These are phyloP conservation scores for Mesembryanthemum crystallinum DNA, from an alignment of 148 eudicot genomes.

Conservation along the genomic window DNA sequence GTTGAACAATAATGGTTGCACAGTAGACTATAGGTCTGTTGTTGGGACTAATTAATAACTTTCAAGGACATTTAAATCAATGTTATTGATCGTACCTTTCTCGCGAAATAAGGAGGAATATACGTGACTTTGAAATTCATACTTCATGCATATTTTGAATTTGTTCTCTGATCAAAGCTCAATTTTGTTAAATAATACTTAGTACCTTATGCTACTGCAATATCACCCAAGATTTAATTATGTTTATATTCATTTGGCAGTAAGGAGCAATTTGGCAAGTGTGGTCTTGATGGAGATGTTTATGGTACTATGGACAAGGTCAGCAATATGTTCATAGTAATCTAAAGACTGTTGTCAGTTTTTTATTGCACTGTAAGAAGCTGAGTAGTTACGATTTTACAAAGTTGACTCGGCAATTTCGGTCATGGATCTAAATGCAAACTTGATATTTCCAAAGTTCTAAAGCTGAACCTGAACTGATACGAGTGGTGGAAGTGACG, in stretches of 20 bases:
- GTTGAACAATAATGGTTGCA: background rate
- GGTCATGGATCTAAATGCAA: background rate
- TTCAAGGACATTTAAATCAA: background rate
- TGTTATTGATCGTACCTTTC: background rate
- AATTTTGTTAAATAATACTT: background rate
- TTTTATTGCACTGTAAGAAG: background rate
- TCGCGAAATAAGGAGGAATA: background rate
- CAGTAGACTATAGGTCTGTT: background rate
- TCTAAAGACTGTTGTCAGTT: background rate
- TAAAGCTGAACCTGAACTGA: background rate
- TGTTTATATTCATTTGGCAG: conserved; percentile 35
- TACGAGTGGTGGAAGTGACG: background rate
- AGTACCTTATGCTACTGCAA: background rate
- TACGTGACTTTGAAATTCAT: background rate
- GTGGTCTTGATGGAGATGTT: conserved; percentile 74
- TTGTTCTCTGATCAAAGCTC: background rate
- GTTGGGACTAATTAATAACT: background rate
- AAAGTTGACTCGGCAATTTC: background rate
- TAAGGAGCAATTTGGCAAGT: conserved; percentile 68
- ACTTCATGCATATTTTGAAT: background rate
- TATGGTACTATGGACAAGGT: conserved; percentile 85
- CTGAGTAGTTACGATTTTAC: background rate
- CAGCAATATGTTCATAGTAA: background rate
- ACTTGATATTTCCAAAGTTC: background rate
- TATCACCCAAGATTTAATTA: background rate